A percentile compares a stretch with the other conserved stretches of the same genome.
phyloP scores from a whole-genome alignment of 2,329 filamentous ascomycete genomes.

The Didymella pomorum region DNA sequence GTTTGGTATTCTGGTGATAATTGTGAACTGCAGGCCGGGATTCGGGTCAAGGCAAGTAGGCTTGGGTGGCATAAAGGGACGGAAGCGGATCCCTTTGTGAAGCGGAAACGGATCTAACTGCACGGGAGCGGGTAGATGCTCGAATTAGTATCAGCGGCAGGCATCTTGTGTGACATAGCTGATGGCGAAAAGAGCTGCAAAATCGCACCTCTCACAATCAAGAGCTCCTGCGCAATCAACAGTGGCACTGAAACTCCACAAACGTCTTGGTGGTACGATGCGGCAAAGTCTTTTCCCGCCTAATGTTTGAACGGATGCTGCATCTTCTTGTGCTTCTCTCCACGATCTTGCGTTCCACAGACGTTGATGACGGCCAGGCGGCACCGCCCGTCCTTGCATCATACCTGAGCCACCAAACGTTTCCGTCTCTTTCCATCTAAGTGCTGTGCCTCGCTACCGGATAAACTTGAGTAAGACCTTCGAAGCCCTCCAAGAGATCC shows the following conservation, averaged over 20 bases:
- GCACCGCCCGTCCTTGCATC: constrained; percentile 5
- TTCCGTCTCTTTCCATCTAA: constrained; percentile 11
- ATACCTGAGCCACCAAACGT: constrained; percentile 2
- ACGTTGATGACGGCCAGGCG: not conserved
- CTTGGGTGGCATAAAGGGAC: not conserved
- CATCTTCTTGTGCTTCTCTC: not conserved
- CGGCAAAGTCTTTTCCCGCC: not conserved
- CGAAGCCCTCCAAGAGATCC: constrained; percentile 4
- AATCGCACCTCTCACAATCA: not conserved
- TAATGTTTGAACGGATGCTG: not conserved
- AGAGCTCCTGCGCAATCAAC: not conserved
- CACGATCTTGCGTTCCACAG: not conserved
- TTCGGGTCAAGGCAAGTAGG: no score
- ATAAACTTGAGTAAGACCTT: constrained; percentile 2
- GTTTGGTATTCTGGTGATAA: no score
- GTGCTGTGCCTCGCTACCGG: constrained; percentile 12
- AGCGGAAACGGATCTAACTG: not conserved
- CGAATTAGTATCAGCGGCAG: not conserved
- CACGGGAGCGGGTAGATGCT: not conserved
- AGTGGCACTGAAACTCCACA: not conserved
- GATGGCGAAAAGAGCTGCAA: not conserved
- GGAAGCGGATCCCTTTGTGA: not conserved
- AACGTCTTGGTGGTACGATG: not conserved
- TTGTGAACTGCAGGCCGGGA: no score
- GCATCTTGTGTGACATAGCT: not conserved